These are phyloP conservation scores for Hygrophoropsis aurantiaca DNA, from an alignment of 768 basidiomycete genomes.

Conservation along the genomic window DNA sequence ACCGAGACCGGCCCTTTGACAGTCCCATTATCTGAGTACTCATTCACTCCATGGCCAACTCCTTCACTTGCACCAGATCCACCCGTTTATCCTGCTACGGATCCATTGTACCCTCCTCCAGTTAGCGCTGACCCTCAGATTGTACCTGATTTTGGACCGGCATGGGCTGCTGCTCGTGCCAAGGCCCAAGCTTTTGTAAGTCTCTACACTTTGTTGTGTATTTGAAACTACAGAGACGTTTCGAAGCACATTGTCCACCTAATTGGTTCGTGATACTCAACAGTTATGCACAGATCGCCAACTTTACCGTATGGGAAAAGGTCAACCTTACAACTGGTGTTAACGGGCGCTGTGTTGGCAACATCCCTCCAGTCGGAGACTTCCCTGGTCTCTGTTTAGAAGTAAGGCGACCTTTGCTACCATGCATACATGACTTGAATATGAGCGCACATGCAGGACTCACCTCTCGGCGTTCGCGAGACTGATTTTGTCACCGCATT, in stretches of 20 bases:
- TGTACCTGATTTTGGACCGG: conserved; percentile 37
- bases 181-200: conserved; percentile 54
- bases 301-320: conserved; percentile 56
- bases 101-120: conserved; percentile 52
- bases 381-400: conserved; percentile 70
- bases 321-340: conserved; percentile 57
- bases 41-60: conserved; percentile 57
- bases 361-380: conserved; percentile 47
- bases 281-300: conserved; percentile 32
- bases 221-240: no score
- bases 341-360: conserved; percentile 62
- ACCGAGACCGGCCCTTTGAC: conserved; percentile 23
- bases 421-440: not conserved
- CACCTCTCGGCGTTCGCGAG: conserved; percentile 70
- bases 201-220: conserved; percentile 5
- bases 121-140: conserved; percentile 35
- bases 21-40: conserved; percentile 34
- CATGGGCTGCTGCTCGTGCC: conserved; percentile 53
- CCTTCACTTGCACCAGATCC: conserved; percentile 51
- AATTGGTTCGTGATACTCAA: conserved; percentile 1
- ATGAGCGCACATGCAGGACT: conserved; percentile 36
- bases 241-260: not conserved
- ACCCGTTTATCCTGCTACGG: conserved; percentile 48
- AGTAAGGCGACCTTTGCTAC: conserved; percentile 25
- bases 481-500: conserved; percentile 72